Evolutionary conservation across 306 rosid species (phyloP), one percentile per base, ranked within the genome.

Genomic region (Corylus avellana): DNA sequence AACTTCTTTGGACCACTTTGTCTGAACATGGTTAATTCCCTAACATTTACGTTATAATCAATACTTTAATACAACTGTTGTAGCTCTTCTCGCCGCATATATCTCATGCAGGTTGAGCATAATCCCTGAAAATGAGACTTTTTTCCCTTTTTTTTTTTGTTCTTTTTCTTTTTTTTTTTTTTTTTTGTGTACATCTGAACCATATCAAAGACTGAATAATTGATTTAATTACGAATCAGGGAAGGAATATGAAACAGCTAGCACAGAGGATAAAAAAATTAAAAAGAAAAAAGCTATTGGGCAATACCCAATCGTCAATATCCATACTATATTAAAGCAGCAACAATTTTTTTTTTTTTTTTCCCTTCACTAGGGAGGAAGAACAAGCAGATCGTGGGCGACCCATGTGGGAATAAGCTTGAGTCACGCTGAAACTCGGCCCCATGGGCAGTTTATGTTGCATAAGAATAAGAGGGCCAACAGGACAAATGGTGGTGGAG

Each of bases 401-500:
- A 79, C 72, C 66, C 86, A 75, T 80, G 76, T 81, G 85, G 73
- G 82, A 80, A 81, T 70, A 67, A 75, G 82, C 59, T 48, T 78
- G 70, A 69, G 76, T 50, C 61, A 72, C 63, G 58, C 59, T 20
- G 81, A 75, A 78, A 83, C 83, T 73, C 75, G 82, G 81, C 56
- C 51, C 78, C 51, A 84, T 76, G 86, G 77, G 73, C 83, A 73
- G 83, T 77, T 46, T 73, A 73, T 79, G 86, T 70, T 70, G 88
- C 75, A 84, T 81, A 75, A 42, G 76, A 83, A 75, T 51, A 85
- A 76, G 77, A 81, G 78, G 61, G 72, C 17, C 80, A 85, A 84
- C 63, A 73, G 67, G 89, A 91, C 98, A 92, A 90, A 80, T 76
- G 82, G 27, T 90, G 92, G 96, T 92, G 97, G 85, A 75, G 72